Percentiles rank a stretch among this genome's conserved stretches.
These are phyloP conservation scores for Mycosphaerella sp. DNA, from an alignment of 2,329 filamentous ascomycete species.

Conservation along the genomic window DNA sequence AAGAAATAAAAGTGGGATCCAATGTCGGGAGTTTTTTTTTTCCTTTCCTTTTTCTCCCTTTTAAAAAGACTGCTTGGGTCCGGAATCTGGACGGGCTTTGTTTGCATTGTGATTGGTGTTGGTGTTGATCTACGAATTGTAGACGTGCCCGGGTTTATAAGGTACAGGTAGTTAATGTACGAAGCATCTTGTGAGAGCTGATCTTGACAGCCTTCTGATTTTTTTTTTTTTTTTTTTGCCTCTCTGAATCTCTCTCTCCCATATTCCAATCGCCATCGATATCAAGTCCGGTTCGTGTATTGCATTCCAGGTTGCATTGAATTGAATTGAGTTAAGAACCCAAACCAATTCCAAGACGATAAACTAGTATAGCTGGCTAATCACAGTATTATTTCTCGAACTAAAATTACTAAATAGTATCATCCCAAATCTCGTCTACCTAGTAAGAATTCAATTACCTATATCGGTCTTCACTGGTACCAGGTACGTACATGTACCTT, in stretches of 20 bases:
- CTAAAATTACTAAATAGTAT: no score
- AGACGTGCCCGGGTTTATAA: background rate
- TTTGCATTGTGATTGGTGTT: background rate
- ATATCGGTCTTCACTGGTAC: no score
- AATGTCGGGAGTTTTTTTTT: background rate
- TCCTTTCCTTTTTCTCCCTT: no score
- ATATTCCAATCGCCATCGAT: background rate
- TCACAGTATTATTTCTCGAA: no score
- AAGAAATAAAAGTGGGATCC: conserved; percentile 5
- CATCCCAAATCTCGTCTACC: no score
- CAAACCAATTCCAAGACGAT: no score
- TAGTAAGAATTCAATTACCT: no score
- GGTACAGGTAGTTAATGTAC: conserved; percentile 1
- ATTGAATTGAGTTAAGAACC: no score
- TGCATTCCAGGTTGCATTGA: no score
- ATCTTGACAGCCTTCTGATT: background rate
- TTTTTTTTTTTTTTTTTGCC: no score
- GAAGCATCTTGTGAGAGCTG: conserved; percentile 1
- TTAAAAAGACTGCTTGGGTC: background rate
- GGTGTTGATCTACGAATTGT: conserved; percentile 1
- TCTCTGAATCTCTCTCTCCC: background rate
- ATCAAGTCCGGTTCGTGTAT: background rate
- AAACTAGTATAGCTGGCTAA: no score
- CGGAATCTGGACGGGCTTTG: background rate
- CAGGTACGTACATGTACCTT: no score